A percentile compares a stretch with the other conserved stretches of the same genome.
These are phyloP conservation scores for Nicotiana obtusifolia DNA, from an alignment of 257 asterid genomes.

Conservation along the genomic window DNA sequence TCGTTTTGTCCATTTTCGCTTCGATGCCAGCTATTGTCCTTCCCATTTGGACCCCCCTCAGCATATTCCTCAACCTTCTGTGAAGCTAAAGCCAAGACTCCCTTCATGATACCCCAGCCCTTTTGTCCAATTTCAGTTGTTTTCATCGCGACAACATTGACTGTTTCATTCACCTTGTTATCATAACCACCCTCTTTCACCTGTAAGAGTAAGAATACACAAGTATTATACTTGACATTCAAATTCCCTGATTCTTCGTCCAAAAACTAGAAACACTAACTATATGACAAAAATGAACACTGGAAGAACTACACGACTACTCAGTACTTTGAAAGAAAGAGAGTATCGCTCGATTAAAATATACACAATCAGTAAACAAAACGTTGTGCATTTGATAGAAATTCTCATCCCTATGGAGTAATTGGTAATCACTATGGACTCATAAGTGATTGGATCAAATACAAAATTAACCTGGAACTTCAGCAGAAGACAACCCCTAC, in stretches of 20 bases:
- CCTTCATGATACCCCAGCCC: constrained; percentile 91
- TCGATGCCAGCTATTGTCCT: constrained; percentile 55
- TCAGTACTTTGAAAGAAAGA: neutral
- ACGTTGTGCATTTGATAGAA: neutral
- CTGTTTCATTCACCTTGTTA: constrained; percentile 75
- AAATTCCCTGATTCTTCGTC: neutral
- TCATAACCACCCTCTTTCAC: constrained; percentile 88
- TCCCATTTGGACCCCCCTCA: constrained; percentile 46
- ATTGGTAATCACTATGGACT: neutral
- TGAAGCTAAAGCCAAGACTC: constrained; percentile 85
- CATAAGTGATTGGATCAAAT: constrained; percentile 3
- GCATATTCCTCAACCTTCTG: constrained; percentile 91
- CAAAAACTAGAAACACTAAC: neutral
- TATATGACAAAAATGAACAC: neutral
- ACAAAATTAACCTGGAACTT: neutral
- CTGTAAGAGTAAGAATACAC: constrained; percentile 29
- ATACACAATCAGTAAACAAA: neutral
- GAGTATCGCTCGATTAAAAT: neutral
- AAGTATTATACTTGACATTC: constrained; percentile 2
- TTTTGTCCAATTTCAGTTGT: constrained; percentile 82
- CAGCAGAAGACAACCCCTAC: neutral
- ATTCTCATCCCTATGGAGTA: neutral
- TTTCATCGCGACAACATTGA: constrained; percentile 65
- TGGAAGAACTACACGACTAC: neutral
- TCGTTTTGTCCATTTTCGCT: constrained; percentile 44